Conservation (phyloP, 768 basidiomycete species). For the Strobilomyces echinocephalus region DNA sequence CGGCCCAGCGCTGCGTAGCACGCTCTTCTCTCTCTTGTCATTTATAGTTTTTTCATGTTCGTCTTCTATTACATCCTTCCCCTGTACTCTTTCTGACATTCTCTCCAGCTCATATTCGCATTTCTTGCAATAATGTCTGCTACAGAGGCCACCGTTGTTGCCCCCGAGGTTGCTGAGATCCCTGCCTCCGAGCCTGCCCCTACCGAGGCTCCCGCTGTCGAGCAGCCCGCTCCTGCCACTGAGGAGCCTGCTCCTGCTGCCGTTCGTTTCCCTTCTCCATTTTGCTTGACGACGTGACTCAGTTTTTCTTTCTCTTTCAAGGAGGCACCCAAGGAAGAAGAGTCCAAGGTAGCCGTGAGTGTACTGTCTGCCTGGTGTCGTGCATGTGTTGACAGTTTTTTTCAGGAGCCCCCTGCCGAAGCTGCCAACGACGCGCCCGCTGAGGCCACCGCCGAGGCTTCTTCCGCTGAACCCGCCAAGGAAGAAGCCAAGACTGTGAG, state of each 20-base stretch:
- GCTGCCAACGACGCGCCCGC: constrained; percentile 15
- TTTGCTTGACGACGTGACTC: not conserved
- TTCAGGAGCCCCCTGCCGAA: constrained; percentile 36
- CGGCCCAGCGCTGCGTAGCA: constrained; percentile 52
- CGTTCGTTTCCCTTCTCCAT: constrained; percentile 24
- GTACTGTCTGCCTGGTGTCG: rapidly evolving
- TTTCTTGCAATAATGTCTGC: constrained; percentile 79
- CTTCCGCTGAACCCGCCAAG: constrained; percentile 34
- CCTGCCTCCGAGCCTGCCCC: constrained; percentile 29
- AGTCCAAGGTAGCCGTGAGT: constrained; percentile 37
- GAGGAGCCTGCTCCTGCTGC: constrained; percentile 33
- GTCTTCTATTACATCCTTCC: constrained; percentile 20
- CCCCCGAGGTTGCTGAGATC: constrained; percentile 46
- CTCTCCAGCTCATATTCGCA: constrained; percentile 49
- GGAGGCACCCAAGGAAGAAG: constrained; percentile 43
- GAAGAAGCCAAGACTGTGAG: constrained; percentile 43
- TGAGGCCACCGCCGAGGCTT: constrained; percentile 28
- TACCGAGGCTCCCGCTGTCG: constrained; percentile 26
- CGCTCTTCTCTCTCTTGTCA: constrained; percentile 57
- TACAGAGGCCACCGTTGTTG: constrained; percentile 51
- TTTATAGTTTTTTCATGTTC: constrained; percentile 49
- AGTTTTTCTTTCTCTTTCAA: constrained; percentile 5
- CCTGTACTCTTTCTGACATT: constrained; percentile 1
- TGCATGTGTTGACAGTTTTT: not conserved
- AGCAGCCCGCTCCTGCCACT: constrained; percentile 24